A percentile compares a stretch with the other conserved stretches of the same genome.
Conservation (phyloP, 2,329 filamentous ascomycete species). For the Pseudogymnoascus sp. region DNA sequence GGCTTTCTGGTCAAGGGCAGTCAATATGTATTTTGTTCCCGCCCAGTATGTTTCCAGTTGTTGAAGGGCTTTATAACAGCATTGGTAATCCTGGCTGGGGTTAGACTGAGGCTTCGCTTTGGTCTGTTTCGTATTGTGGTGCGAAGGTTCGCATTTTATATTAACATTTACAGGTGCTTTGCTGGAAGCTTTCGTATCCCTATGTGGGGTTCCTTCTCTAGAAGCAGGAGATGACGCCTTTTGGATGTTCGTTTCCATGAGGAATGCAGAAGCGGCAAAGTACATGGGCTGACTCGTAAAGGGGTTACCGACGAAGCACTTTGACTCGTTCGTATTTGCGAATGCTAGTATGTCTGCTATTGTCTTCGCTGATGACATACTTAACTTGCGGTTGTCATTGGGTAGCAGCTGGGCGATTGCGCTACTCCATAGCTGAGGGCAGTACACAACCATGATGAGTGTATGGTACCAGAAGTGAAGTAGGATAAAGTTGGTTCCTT, state of each 20-base stretch:
- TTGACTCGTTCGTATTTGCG: slow-evolving; percentile 76
- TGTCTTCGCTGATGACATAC: slow-evolving; percentile 60
- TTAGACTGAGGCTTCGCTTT: slow-evolving; percentile 4
- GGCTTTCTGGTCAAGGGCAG: slow-evolving; percentile 78
- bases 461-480: slow-evolving; percentile 87
- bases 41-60: slow-evolving; percentile 82
- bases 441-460: slow-evolving; percentile 76
- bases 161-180: slow-evolving; percentile 19
- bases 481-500: slow-evolving; percentile 81
- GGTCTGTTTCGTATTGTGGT: slow-evolving; percentile 24
- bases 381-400: slow-evolving; percentile 64
- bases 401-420: slow-evolving; percentile 66
- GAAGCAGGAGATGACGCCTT: slow-evolving; percentile 61
- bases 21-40: slow-evolving; percentile 79
- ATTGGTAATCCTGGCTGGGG: slow-evolving; percentile 51
- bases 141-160: slow-evolving; percentile 22
- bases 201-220: slow-evolving; percentile 38
- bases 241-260: slow-evolving; percentile 72
- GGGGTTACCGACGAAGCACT: slow-evolving; percentile 80
- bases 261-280: slow-evolving; percentile 81
- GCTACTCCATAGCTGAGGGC: slow-evolving; percentile 71
- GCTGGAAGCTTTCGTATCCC: slow-evolving; percentile 13
- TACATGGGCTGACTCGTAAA: slow-evolving; percentile 90
- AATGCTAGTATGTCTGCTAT: slow-evolving; percentile 86
- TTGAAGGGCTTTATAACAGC: slow-evolving; percentile 77